Conservation (phyloP, 768 basidiomycete species). For the Scleroderma citrinum region DNA sequence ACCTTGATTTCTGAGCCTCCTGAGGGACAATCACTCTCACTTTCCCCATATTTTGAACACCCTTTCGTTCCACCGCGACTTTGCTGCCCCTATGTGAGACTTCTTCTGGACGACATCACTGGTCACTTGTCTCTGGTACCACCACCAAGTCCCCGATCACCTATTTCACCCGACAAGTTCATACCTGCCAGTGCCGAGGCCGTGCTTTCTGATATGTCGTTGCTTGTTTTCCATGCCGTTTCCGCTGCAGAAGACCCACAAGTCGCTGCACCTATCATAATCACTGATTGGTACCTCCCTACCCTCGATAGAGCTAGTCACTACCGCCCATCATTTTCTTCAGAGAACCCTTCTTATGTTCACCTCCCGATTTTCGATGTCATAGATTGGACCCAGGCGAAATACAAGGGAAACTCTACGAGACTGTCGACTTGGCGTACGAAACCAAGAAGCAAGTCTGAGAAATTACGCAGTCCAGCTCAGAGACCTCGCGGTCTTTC, state of each 20-base stretch:
- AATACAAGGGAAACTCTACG: constrained; percentile 35
- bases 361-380: constrained; percentile 52
- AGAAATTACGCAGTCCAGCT: constrained; percentile 14
- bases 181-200: constrained; percentile 12
- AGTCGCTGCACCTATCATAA: constrained; percentile 57
- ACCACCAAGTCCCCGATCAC: constrained; percentile 2
- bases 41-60: constrained; percentile 45
- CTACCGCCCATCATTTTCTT: constrained; percentile 33
- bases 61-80: constrained; percentile 56
- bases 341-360: constrained; percentile 15
- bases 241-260: constrained; percentile 16
- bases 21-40: constrained; percentile 5
- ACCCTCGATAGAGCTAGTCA: constrained; percentile 48
- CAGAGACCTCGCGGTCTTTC: constrained; percentile 10
- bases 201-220: constrained; percentile 43
- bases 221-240: constrained; percentile 43
- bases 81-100: constrained; percentile 45
- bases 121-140: constrained; percentile 11
- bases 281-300: constrained; percentile 65
- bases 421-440: constrained; percentile 62
- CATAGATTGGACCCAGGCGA: constrained; percentile 55
- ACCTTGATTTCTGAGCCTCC: constrained; percentile 37
- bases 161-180: not conserved
- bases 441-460: constrained; percentile 26
- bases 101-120: constrained; percentile 38